Evolutionary conservation across 2,329 filamentous ascomycete genomes (phyloP).

Genomic region (Scleromitrula shiraiana): DNA sequence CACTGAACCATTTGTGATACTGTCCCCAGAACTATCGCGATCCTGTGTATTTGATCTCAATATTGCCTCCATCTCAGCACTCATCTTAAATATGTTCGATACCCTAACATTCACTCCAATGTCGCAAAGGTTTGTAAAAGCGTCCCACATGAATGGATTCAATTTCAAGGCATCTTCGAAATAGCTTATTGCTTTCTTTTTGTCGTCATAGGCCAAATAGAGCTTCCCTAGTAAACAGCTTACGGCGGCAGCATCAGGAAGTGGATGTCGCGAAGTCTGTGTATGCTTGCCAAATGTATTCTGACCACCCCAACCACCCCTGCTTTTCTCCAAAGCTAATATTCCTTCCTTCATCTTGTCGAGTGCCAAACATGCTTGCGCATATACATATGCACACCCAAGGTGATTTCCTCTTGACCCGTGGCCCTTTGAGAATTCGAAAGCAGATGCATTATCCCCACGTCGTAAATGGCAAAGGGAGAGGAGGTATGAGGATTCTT

Average conservation of each 20-base stretch:
- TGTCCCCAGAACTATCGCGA: neutral
- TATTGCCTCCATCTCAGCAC: conserved; percentile 49
- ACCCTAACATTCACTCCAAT: conserved; percentile 75
- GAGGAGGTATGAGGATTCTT: conserved; percentile 75
- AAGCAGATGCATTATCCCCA: conserved; percentile 77
- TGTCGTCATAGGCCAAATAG: conserved; percentile 72
- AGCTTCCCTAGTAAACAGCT: conserved; percentile 80
- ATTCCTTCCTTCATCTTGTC: conserved; percentile 77
- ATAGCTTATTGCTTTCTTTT: conserved; percentile 73
- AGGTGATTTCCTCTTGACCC: conserved; percentile 67
- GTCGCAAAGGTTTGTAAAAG: conserved; percentile 82
- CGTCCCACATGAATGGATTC: conserved; percentile 98
- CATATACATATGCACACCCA: conserved; percentile 86
- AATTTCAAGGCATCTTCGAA: conserved; percentile 83
- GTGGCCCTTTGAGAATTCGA: conserved; percentile 67
- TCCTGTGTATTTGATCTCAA: conserved; percentile 30
- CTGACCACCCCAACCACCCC: conserved; percentile 64
- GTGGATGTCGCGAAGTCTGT: conserved; percentile 62
- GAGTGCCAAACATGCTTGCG: conserved; percentile 75
- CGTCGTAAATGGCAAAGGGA: conserved; percentile 78
- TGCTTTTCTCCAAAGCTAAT: conserved; percentile 73
- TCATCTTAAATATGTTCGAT: conserved; percentile 78
- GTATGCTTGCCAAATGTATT: conserved; percentile 78
- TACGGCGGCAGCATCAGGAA: conserved; percentile 79
- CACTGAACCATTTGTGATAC: too few relatives aligned